Base-by-base conservation (phyloP, 805 yeast species). In the Wickerhamomyces chaumierensis region DNA sequence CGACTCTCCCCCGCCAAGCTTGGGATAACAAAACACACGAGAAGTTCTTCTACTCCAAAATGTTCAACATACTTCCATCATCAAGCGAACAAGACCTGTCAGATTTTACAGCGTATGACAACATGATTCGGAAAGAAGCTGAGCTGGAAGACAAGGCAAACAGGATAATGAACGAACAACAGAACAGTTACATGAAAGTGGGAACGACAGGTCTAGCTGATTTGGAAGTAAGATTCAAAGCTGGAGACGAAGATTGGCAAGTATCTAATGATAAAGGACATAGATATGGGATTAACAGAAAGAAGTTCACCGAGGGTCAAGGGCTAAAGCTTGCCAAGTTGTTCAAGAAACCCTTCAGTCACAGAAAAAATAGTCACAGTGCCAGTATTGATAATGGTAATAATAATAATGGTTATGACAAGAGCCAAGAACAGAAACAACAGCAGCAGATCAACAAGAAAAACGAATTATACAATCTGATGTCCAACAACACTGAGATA, bases 51-150 rank as follows among this genome's bases (percentile, higher is more conserved):
- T 48, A 51, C 36, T 46, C 58, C 2, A 46, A 46, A 39, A 34
- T 54, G 23, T 47, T 46, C 28, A 51, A 41, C 2, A 33, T 38
- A 7, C 12, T 25, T 8, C 34, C 32, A 2, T 36, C 31, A 8
- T 46, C 38, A 2, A 43, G 41, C 9, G 45, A 35, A 11, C 41
- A 36, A 8, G 47, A 36, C 4, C 32, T 38, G 2, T 41, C 48
- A 19, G 69, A 63, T 42, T 64, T 63, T 38, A 53, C 49, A 9
- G 40, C 41, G 5, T 64, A 62, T 42, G 61, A 63, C 36, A 35
- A 42, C n/a, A 54, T 55, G 46, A 56, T 63, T 1, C 52, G 53
- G 31, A 42, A 49, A 36, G 68, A 63, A 35, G 54, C 53, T 11
- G 44, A 47, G 23, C 36, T 62, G 14, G 56, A 61, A 39, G 46